phyloP scores from a whole-genome alignment of 306 rosid genomes.

The Elaeagnus macrophylla region DNA sequence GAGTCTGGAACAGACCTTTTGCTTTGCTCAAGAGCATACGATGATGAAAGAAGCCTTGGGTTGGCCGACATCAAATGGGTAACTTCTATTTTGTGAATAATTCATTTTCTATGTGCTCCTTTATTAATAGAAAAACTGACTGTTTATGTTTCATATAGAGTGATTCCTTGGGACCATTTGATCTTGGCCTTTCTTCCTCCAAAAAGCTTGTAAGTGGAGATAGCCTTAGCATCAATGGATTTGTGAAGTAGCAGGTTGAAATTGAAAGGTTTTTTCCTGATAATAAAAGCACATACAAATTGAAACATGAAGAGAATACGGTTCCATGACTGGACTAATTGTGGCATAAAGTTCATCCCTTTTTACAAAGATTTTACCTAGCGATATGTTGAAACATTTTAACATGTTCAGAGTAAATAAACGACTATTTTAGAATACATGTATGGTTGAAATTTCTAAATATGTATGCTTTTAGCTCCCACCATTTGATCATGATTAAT shows the following conservation, averaged over 20 bases:
- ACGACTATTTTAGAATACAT: no score
- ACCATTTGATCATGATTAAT: no score
- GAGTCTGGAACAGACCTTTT: conserved; percentile 33
- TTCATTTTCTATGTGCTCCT: conserved; percentile 5
- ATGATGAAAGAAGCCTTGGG: conserved; percentile 81
- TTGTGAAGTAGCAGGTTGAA: conserved; percentile 39
- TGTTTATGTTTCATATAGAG: conserved; percentile 32
- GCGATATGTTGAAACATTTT: neutral
- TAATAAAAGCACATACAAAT: conserved; percentile 9
- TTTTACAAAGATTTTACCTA: neutral
- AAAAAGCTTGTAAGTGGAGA: conserved; percentile 43
- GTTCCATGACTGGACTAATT: neutral
- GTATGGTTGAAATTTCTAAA: no score
- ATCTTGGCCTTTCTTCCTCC: conserved; percentile 54
- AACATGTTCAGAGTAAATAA: neutral
- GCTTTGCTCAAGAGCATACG: conserved; percentile 32
- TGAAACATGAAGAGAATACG: neutral
- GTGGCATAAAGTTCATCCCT: neutral
- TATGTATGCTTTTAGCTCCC: no score
- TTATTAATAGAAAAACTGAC: conserved; percentile 12
- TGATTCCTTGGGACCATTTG: conserved; percentile 78
- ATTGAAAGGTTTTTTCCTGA: conserved; percentile 10
- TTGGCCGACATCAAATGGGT: conserved; percentile 81
- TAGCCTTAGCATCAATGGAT: conserved; percentile 29
- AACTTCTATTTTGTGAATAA: conserved; percentile 12